Percentiles rank a stretch among this genome's conserved stretches.
Evolutionary conservation across 148 eudicot genomes (phyloP).

Genomic region (Nepenthes mirabilis): DNA sequence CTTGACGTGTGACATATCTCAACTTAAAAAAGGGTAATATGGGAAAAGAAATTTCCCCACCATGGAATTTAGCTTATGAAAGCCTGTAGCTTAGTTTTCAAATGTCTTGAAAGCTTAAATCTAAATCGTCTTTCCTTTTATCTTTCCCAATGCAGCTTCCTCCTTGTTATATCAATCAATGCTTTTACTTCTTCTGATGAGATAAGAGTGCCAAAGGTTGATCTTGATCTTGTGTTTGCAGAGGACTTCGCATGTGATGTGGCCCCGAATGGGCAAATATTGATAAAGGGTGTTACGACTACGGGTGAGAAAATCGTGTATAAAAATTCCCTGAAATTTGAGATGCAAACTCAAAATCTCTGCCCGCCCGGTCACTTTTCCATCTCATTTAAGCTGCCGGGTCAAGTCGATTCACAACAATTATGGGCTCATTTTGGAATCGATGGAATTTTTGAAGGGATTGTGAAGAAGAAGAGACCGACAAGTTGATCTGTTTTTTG

Average conservation of each 20-base stretch:
- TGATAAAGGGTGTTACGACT: constrained; percentile 19
- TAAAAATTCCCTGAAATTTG: constrained; percentile 14
- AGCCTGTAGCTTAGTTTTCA: not conserved
- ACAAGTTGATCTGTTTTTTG: not conserved
- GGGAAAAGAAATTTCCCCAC: too few species aligned
- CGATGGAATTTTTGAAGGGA: constrained; percentile 34
- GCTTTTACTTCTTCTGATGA: too few species aligned
- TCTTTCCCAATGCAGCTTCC: too few species aligned
- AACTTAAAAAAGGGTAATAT: too few species aligned
- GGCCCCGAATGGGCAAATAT: constrained; percentile 20
- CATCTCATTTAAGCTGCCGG: constrained; percentile 25
- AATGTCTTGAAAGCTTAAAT: not conserved
- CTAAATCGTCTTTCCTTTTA: not conserved
- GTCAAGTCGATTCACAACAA: constrained; percentile 21
- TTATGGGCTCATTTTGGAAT: constrained; percentile 9
- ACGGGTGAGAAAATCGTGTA: constrained; percentile 27
- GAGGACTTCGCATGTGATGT: constrained; percentile 15
- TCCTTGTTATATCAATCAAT: too few species aligned
- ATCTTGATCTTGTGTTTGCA: constrained; percentile 7
- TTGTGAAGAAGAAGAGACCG: constrained; percentile 3
- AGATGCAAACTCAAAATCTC: constrained; percentile 31
- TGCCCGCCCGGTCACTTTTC: constrained; percentile 29
- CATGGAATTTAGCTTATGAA: not conserved
- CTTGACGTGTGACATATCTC: too few species aligned
- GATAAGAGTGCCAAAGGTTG: not conserved